Conservation (phyloP, 768 basidiomycete species). For the Tulasnella sp. region DNA sequence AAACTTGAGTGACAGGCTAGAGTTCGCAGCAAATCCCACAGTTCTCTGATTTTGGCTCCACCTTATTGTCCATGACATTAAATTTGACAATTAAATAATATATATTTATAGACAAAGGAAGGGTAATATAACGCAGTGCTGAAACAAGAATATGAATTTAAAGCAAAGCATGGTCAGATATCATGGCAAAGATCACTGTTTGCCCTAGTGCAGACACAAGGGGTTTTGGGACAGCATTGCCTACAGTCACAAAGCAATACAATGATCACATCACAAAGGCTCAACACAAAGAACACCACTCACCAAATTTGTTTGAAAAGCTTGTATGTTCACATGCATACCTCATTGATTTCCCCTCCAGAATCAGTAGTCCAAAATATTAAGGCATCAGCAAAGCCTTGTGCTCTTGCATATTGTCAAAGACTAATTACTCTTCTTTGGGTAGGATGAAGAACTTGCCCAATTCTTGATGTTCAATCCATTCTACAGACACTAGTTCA, state of each 20-base stretch:
- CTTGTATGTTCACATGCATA: slow-evolving; percentile 39
- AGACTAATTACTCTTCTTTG: slow-evolving; percentile 69
- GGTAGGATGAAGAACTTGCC: slow-evolving; percentile 14
- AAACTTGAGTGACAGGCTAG: too few relatives aligned
- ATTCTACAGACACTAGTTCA: background rate
- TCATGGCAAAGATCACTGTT: background rate
- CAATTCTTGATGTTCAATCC: background rate
- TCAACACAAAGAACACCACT: background rate
- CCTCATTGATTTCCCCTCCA: slow-evolving; percentile 43
- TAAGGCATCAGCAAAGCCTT: slow-evolving; percentile 74
- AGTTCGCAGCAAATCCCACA: too few relatives aligned
- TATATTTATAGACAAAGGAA: too few relatives aligned
- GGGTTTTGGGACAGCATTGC: slow-evolving; percentile 74
- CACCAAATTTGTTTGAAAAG: slow-evolving; percentile 25
- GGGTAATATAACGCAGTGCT: too few relatives aligned
- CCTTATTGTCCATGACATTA: too few relatives aligned
- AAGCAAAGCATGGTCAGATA: background rate
- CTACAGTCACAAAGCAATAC: slow-evolving; percentile 42
- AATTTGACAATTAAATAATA: too few relatives aligned
- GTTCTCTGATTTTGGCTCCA: too few relatives aligned
- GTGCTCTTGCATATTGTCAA: slow-evolving; percentile 65
- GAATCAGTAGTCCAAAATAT: slow-evolving; percentile 51
- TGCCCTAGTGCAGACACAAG: slow-evolving; percentile 60
- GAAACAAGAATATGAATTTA: too few relatives aligned
- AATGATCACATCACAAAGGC: background rate